Base-by-base conservation (phyloP, 805 yeast species). In the Lipomyces chichibuensis region DNA sequence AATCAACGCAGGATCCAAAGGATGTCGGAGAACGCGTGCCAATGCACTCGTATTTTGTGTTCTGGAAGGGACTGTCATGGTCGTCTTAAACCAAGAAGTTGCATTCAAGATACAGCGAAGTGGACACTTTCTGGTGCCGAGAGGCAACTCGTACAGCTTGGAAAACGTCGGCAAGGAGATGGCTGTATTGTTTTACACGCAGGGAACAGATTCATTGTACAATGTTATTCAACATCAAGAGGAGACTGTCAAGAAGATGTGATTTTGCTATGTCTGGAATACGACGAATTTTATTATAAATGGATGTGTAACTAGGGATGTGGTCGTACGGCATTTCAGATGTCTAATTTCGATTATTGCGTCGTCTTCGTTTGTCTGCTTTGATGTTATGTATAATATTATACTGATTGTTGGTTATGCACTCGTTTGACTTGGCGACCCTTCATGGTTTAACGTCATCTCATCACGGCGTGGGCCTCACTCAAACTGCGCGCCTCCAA, bases 61-160 rank as follows among this genome's bases (percentile, higher is more conserved):
- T 52, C 83, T 89, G 3, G 80, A 82, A 52, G 97, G 98, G 0
- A 72, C 84, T 2, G 75, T 91, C 11, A 90, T 90, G 72, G 93
- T 91, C 1, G 84, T 86, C 0, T 71, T 92, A 3, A 84, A 85
- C 33, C 85, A 84, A 4, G 82, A 81, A 14, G 51, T 62, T 29
- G 81, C 79, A 23, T 90, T 93, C 75, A 78, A 85, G 4, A 88
- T 88, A 3, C 82, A 84, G 0, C 80, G 82, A 64, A 97, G 97
- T 0, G 89, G 96, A 62, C 84, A 94, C 2, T 88, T 92, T 73
- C 90, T 89, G 73, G 83, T 93, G 2, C 97, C 97, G 0, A 84
- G 89, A 79, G 89, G 88, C 20, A 69, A 69, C 51, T 37, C 55
- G 23, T 69, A 69, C 51, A 33, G 66, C 9, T 20, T 69, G 51